Evolutionary conservation across 306 rosid genomes (phyloP), one percentile per base, ranked within the genome.

Genomic region (Medicago ruthenica): DNA sequence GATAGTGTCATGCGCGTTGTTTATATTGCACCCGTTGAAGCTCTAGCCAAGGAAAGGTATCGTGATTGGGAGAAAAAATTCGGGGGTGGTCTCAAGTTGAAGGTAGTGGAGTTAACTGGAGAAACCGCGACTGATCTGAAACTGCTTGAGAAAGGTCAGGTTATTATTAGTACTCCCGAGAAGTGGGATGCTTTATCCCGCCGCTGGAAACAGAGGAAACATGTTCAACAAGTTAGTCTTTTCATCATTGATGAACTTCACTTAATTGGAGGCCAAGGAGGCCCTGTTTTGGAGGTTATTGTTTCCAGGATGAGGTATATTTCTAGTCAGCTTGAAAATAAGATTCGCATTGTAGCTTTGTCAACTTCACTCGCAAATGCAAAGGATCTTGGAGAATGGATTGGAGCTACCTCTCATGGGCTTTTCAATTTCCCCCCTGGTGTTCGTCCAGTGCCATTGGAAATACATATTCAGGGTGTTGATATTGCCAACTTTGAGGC

Each of bases 131-230:
- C 64, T 58, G 64, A 58, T 58, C 64, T 58, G 36, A 58, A 58
- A 22, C 64, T 58, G 64, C 64, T 58, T 22, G 64, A 58, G 39
- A 58, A 58, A 58, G 64, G 64, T 1, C 64, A 58, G 64, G 64
- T 58, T 58, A 58, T 58, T 58, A 58, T 58, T 55, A 94, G 97
- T 74, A 94, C 97, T 59, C 94, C 97, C 4, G 97, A 91, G 84
- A 94, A 88, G 87, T 94, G 98, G 98, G 97, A 94, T 85, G 97
- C 97, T 75, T 78, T 94, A 76, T 91, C 98, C 55, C 96, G 96
- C 27, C 96, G 94, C 51, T 94, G 97, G 98, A 91, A 91, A 84
- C 94, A 88, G 74, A 79, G 97, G 67, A 91, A 88, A 64, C 92
- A 83, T 31, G 89, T 94, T 70, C 98, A 94, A 73, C 94, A 91